phyloP scores from a whole-genome alignment of 768 basidiomycete genomes.

The Dacryopinax spathularia region DNA sequence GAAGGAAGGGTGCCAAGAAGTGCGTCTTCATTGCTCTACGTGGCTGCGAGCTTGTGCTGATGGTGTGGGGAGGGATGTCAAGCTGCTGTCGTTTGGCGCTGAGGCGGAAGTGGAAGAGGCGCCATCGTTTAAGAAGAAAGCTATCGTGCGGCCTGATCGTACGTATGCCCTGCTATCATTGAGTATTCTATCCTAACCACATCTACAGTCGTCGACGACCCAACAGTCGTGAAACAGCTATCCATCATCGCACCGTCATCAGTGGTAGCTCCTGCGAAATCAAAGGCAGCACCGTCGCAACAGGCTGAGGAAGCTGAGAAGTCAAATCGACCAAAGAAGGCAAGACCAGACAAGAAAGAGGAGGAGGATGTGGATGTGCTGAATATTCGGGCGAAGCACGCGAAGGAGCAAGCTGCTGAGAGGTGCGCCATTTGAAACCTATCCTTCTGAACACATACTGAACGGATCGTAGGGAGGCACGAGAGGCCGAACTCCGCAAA shows the following conservation, averaged over 20 bases:
- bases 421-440: too few relatives aligned
- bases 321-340: background rate
- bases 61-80: slow-evolving; percentile 53
- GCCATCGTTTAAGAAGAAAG: slow-evolving; percentile 54
- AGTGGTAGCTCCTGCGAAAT: slow-evolving; percentile 11
- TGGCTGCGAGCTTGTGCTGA: background rate
- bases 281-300: slow-evolving; percentile 19
- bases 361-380: slow-evolving; percentile 37
- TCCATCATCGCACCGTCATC: slow-evolving; percentile 11
- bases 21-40: slow-evolving; percentile 24
- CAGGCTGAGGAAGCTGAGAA: slow-evolving; percentile 24
- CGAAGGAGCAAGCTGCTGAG: slow-evolving; percentile 48
- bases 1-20: slow-evolving; percentile 77
- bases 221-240: slow-evolving; percentile 9
- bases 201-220: slow-evolving; percentile 25
- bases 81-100: slow-evolving; percentile 76
- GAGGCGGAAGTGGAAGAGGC: slow-evolving; percentile 43
- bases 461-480: slow-evolving; percentile 34
- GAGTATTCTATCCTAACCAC: slow-evolving; percentile 5
- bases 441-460: background rate
- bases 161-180: slow-evolving; percentile 21
- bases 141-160: slow-evolving; percentile 75
- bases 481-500: slow-evolving; percentile 72
- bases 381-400: slow-evolving; percentile 63
- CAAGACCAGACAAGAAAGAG: slow-evolving; percentile 11